Conservation (phyloP, 2,329 filamentous ascomycete genomes). For the Xylaria sp. region DNA sequence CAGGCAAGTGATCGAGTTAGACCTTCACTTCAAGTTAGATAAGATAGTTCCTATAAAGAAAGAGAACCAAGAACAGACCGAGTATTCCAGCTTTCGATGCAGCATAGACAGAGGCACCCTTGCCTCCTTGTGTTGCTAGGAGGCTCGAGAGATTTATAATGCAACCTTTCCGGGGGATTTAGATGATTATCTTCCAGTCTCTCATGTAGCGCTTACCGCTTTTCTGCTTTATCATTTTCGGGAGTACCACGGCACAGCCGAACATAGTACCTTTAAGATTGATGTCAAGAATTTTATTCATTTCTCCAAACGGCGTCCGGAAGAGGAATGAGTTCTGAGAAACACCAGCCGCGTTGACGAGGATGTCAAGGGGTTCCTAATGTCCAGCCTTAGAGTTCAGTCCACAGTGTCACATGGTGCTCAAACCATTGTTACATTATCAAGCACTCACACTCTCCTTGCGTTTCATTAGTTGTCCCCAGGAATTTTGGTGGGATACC, state of each 20-base stretch:
- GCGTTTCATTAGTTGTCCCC: conserved; percentile 24
- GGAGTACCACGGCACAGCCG: conserved; percentile 65
- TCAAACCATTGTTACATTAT: neutral
- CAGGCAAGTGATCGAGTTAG: conserved; percentile 74
- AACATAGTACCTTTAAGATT: conserved; percentile 77
- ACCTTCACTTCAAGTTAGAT: conserved; percentile 56
- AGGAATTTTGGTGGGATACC: conserved; percentile 37
- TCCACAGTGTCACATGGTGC: neutral
- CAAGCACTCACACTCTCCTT: conserved; percentile 13
- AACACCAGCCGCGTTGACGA: conserved; percentile 85
- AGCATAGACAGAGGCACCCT: conserved; percentile 78
- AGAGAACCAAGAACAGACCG: conserved; percentile 55
- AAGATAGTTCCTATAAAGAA: conserved; percentile 27
- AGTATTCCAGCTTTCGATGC: conserved; percentile 84
- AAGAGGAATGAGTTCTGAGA: conserved; percentile 73
- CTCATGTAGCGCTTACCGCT: conserved; percentile 37
- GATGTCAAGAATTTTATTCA: conserved; percentile 70
- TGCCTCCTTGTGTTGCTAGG: conserved; percentile 74
- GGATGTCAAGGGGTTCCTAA: conserved; percentile 59
- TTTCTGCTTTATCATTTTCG: conserved; percentile 58
- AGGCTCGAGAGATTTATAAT: conserved; percentile 87
- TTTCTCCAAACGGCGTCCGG: conserved; percentile 59
- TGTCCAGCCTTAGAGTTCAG: conserved; percentile 9
- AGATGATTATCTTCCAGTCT: neutral
- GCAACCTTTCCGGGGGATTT: conserved; percentile 58